Conservation (phyloP, 2,329 filamentous ascomycete genomes). For the Colletotrichum agaves region DNA sequence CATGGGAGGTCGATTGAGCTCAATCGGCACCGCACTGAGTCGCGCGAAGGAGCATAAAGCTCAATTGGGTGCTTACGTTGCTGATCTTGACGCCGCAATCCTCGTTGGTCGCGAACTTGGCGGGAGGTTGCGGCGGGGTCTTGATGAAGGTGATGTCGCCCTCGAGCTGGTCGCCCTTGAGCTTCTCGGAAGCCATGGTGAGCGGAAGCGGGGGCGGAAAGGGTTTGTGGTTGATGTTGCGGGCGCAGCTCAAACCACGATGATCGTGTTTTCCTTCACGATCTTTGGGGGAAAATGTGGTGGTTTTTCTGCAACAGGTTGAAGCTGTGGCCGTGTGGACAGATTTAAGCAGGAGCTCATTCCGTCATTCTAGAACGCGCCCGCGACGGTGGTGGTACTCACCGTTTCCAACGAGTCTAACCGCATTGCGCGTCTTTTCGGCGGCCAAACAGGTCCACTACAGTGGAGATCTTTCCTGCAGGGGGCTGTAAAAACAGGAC, state of each 20-base stretch:
- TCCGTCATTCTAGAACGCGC: slow-evolving; percentile 16
- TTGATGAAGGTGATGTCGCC: slow-evolving; percentile 56
- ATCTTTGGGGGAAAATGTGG: not conserved
- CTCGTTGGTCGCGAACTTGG: slow-evolving; percentile 77
- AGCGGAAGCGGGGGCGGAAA: not conserved
- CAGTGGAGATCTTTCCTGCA: slow-evolving; percentile 8
- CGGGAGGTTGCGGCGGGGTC: slow-evolving; percentile 50
- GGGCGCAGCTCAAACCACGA: slow-evolving; percentile 12
- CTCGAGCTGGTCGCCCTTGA: slow-evolving; percentile 42
- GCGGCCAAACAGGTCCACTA: slow-evolving; percentile 9
- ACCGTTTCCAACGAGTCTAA: slow-evolving; percentile 16
- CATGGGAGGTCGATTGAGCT: slow-evolving; percentile 11
- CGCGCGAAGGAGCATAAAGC: not conserved
- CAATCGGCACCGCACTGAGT: not conserved
- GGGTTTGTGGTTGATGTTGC: not conserved
- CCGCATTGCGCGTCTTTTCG: slow-evolving; percentile 20
- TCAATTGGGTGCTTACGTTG: slow-evolving; percentile 43
- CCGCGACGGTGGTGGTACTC: slow-evolving; percentile 2
- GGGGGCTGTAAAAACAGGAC: slow-evolving; percentile 23
- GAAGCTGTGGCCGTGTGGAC: slow-evolving; percentile 31
- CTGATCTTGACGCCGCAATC: slow-evolving; percentile 63
- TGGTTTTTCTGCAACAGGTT: not conserved
- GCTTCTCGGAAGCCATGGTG: slow-evolving; percentile 39
- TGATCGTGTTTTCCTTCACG: not conserved
- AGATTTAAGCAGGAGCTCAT: slow-evolving; percentile 36